Evolutionary conservation across 1,284 basidiomycete species (phyloP).

Genomic region (Tilletia caries): DNA sequence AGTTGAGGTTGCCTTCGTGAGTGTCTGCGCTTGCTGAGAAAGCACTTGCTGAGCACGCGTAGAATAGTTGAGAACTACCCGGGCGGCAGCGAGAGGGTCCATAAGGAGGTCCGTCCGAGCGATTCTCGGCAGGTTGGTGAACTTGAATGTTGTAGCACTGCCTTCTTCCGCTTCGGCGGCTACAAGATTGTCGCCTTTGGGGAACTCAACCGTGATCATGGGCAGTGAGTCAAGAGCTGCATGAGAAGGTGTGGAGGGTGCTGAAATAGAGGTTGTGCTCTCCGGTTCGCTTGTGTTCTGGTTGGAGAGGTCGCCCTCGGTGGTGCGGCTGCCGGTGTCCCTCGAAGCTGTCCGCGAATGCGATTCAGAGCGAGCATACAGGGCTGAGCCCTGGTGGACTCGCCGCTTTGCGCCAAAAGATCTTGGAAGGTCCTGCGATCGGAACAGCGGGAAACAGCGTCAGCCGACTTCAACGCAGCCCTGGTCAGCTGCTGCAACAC

Average conservation of each 20-base stretch:
- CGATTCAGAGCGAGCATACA: background rate
- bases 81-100: slow-evolving; percentile 5
- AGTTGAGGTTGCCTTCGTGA: background rate
- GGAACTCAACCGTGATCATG: background rate
- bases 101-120: slow-evolving; percentile 1
- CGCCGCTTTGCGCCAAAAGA: slow-evolving; percentile 9
- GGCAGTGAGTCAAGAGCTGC: background rate
- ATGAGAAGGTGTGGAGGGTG: slow-evolving; percentile 12
- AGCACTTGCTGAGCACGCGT: slow-evolving; percentile 10
- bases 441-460: no score
- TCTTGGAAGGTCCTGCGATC: background rate
- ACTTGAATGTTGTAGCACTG: background rate
- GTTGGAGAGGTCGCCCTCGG: background rate
- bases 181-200: background rate
- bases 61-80: slow-evolving; percentile 5
- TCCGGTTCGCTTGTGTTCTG: background rate
- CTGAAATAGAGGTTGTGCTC: slow-evolving; percentile 6
- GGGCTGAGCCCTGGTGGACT: background rate
- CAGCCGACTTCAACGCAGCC: background rate
- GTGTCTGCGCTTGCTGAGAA: background rate
- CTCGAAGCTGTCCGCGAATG: slow-evolving; percentile 8
- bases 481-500: background rate
- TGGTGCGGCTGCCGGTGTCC: slow-evolving; percentile 3
- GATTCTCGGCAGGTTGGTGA: slow-evolving; percentile 4
- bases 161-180: background rate